These are phyloP conservation scores for Fonsecaea pugnacius DNA, from an alignment of 2,329 filamentous ascomycete genomes.

Conservation along the genomic window DNA sequence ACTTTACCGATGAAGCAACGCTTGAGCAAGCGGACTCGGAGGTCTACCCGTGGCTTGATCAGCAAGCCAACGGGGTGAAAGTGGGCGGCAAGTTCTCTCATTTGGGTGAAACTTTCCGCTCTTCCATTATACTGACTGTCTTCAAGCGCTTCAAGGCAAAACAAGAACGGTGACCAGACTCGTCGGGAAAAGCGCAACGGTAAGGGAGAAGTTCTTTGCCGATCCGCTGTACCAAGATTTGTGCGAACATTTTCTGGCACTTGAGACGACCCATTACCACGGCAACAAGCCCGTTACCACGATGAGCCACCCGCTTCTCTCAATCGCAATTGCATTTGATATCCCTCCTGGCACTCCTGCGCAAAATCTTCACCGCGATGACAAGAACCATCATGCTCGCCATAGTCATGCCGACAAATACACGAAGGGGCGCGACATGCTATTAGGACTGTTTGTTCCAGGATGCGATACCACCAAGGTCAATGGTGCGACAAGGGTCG, in stretches of 20 bases:
- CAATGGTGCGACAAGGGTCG: conserved; percentile 46
- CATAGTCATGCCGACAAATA: conserved; percentile 39
- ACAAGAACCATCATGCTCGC: conserved; percentile 47
- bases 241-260: conserved; percentile 44
- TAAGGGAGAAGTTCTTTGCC: conserved; percentile 45
- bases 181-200: conserved; percentile 44
- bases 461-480: conserved; percentile 43
- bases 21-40: conserved; percentile 40
- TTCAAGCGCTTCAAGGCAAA: conserved; percentile 41
- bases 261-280: conserved; percentile 45
- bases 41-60: conserved; percentile 40
- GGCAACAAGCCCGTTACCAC: conserved; percentile 40
- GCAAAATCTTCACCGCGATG: conserved; percentile 46
- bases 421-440: conserved; percentile 42
- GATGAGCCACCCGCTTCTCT: conserved; percentile 45
- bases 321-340: conserved; percentile 47
- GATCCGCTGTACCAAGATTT: conserved; percentile 42
- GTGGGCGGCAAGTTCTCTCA: conserved; percentile 35
- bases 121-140: conserved; percentile 13
- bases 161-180: conserved; percentile 46
- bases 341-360: conserved; percentile 42
- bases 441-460: conserved; percentile 46
- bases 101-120: neutral
- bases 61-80: conserved; percentile 34
- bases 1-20: conserved; percentile 40